Conservation (phyloP, 192 early-diverging fungal species). For the Backusella sp. region DNA sequence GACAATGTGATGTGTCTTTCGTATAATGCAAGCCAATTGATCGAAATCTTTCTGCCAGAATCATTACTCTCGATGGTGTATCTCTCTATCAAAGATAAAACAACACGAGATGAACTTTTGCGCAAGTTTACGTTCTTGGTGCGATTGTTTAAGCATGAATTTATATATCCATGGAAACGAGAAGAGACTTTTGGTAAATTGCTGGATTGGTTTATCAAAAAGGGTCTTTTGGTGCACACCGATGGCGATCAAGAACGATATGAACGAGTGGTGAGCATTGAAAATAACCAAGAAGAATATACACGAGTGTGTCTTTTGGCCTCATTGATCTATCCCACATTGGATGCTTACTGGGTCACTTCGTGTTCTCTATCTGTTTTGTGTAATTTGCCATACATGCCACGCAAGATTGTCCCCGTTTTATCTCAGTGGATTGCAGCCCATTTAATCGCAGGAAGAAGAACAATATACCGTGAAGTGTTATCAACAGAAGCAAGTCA, state of each 20-base stretch:
- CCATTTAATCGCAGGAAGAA: conserved; percentile 36
- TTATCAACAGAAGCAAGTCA: conserved; percentile 35
- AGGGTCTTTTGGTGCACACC: conserved; percentile 12
- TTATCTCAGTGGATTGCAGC: conserved; percentile 43
- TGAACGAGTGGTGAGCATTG: background rate
- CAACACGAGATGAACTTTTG: conserved; percentile 22
- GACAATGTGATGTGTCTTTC: conserved; percentile 40
- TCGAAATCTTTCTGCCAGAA: conserved; percentile 34
- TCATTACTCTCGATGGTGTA: conserved; percentile 35
- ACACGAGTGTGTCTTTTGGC: conserved; percentile 32
- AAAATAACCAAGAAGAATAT: conserved; percentile 22
- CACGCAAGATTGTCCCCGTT: conserved; percentile 37
- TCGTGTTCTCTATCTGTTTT: conserved; percentile 41
- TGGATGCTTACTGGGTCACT: conserved; percentile 42
- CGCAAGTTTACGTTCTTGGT: conserved; percentile 33
- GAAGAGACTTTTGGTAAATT: conserved; percentile 27
- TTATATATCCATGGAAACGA: conserved; percentile 34
- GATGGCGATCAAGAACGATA: conserved; percentile 3
- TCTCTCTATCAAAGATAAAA: conserved; percentile 15
- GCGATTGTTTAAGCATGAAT: conserved; percentile 33
- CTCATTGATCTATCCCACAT: conserved; percentile 37
- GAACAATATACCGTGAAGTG: conserved; percentile 40
- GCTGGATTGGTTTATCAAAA: conserved; percentile 13
- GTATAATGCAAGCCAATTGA: conserved; percentile 39
- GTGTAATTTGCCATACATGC: conserved; percentile 36